Conservation (phyloP, 2,329 filamentous ascomycete genomes). For the Dendryphion nanum region DNA sequence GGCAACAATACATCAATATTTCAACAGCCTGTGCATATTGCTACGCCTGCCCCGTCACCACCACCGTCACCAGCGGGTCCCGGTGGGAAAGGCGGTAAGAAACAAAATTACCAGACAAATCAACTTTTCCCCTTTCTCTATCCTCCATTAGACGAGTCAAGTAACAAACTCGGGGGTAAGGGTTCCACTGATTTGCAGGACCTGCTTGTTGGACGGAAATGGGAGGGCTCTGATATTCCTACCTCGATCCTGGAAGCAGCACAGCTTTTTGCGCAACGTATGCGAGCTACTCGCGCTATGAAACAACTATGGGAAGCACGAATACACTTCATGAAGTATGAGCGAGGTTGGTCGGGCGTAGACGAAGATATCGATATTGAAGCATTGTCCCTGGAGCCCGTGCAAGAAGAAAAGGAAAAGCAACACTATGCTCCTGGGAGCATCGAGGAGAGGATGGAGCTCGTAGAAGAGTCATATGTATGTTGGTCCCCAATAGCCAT, state of each 20-base stretch:
- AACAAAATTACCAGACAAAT: constrained; percentile 99
- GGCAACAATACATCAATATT: constrained; percentile 69
- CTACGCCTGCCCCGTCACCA: constrained; percentile 94
- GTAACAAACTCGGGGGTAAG: constrained; percentile 88
- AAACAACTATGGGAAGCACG: constrained; percentile 93
- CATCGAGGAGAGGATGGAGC: constrained; percentile 63
- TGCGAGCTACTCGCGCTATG: constrained; percentile 87
- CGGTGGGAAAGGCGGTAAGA: constrained; percentile 90
- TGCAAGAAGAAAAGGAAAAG: constrained; percentile 32
- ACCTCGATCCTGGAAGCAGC: constrained; percentile 94
- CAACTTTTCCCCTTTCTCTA: constrained; percentile 99
- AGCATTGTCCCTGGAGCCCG: constrained; percentile 37
- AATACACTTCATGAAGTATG: constrained; percentile 86
- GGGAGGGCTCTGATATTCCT: constrained; percentile 93
- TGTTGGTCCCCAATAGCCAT: constrained; percentile 37
- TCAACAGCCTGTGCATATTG: constrained; percentile 94
- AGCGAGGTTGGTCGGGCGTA: constrained; percentile 76
- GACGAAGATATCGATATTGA: constrained; percentile 48
- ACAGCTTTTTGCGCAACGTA: constrained; percentile 83
- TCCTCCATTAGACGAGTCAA: constrained; percentile 82
- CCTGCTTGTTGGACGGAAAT: constrained; percentile 74
- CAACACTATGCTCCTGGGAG: constrained; percentile 46
- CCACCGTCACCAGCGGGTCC: constrained; percentile 84
- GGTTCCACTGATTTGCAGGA: constrained; percentile 79
- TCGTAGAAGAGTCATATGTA: constrained; percentile 84